phyloP scores from a whole-genome alignment of 345 rosid genomes.

The Syzygium aqueum region DNA sequence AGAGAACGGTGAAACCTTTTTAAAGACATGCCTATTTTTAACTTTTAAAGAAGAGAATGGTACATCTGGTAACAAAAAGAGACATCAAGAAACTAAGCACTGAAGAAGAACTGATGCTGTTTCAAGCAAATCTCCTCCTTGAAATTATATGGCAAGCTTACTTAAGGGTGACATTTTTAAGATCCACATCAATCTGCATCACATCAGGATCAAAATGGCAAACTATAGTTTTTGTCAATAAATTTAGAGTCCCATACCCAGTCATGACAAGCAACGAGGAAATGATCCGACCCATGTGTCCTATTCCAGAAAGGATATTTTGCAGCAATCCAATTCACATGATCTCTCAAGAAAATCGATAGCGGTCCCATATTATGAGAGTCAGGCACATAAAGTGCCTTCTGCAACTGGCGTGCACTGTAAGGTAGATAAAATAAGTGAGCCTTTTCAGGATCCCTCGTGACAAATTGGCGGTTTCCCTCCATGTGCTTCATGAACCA shows the following conservation, averaged over 20 bases:
- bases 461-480: slow-evolving; percentile 58
- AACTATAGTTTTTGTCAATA: neutral
- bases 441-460: slow-evolving; percentile 70
- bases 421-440: slow-evolving; percentile 88
- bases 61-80: neutral
- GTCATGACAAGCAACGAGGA: slow-evolving; percentile 96
- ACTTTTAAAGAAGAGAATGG: neutral
- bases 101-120: neutral
- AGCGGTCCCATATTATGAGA: slow-evolving; percentile 69
- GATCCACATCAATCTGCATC: neutral
- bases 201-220: neutral
- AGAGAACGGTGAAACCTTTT: neutral
- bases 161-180: neutral
- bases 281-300: slow-evolving; percentile 83
- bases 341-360: slow-evolving; percentile 46
- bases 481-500: slow-evolving; percentile 91
- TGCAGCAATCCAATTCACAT: slow-evolving; percentile 51
- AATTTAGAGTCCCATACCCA: slow-evolving; percentile 46
- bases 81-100: neutral
- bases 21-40: neutral
- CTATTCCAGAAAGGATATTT: slow-evolving; percentile 93
- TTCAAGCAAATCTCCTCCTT: neutral
- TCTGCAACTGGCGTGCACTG: slow-evolving; percentile 63
- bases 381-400: slow-evolving; percentile 46
- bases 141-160: neutral